Evolutionary conservation across 202 grass and related monocot species (phyloP), one percentile per base, ranked within the genome.

Genomic region (Panicum hallii): DNA sequence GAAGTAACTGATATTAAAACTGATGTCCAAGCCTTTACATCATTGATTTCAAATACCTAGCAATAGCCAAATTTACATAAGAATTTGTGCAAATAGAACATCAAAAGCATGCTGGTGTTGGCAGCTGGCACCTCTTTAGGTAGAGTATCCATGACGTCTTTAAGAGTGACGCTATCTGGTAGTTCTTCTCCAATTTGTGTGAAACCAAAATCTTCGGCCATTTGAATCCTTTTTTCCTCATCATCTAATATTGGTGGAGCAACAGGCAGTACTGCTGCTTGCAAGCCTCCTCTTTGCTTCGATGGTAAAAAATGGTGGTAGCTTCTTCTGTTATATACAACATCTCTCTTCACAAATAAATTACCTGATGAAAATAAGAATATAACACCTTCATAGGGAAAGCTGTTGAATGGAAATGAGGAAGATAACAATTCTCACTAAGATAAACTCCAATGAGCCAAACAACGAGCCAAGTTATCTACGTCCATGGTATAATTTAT

Each of bases 1-100:
- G 93, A 94, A 90, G 84, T 88, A 42, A 86, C 86, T 50, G 96
- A 99, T 90, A 96, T 89, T 79, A 99, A 86, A 88, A 99, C 90
- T 60, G 96, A 92, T 65, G 81, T 92, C 93, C 91, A 99, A 38
- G 96, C 90, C 71, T 99, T 99, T 43, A 82, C 9, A 52, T 96
- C 86, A 7, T 99, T 73, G 26, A 94, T 96, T 88, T 96, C 93
- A 92, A 99, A 99, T 70, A 96, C 91, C 93, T 99, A 88, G 81
- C 13, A 74, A n/a, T 53, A 88, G 49, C 23, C 9, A 92, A 83
- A 32, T 70, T 45, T 30, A 54, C 17, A 15, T 74, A 52, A 74
- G 38, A 72, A 64, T 77, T 44, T 36, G 32, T 60, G 62, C 23
- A 52, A 70, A 63, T 15, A 46, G 55, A 86, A 78, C 44, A 79